Evolutionary conservation across 2,329 filamentous ascomycete genomes (phyloP).

Genomic region (Xylariales sp.): DNA sequence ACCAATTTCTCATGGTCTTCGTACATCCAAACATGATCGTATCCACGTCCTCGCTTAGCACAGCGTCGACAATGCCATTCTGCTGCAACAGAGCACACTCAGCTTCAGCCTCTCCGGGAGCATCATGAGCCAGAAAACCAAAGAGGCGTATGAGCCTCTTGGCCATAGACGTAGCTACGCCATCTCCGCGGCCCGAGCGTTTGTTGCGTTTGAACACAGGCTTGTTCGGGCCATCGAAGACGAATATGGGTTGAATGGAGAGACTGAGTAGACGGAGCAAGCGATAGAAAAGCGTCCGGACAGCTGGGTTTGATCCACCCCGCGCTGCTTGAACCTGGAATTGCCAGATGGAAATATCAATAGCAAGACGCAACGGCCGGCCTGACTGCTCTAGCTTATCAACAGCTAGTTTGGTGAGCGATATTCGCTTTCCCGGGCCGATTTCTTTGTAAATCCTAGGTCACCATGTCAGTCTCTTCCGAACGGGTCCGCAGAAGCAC

Average conservation of each 20-base stretch:
- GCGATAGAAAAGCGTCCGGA: slow-evolving; percentile 90
- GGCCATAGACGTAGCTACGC: slow-evolving; percentile 67
- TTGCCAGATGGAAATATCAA: slow-evolving; percentile 96
- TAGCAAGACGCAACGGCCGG: slow-evolving; percentile 76
- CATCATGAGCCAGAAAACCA: slow-evolving; percentile 77
- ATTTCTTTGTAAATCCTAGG: slow-evolving; percentile 85
- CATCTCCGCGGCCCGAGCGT: slow-evolving; percentile 59
- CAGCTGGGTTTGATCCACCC: slow-evolving; percentile 83
- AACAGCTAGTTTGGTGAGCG: slow-evolving; percentile 76
- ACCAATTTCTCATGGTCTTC: slow-evolving; percentile 76
- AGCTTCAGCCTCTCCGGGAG: slow-evolving; percentile 91
- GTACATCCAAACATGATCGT: slow-evolving; percentile 95
- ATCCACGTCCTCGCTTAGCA: slow-evolving; percentile 94
- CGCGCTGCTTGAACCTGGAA: slow-evolving; percentile 85
- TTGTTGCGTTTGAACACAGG: slow-evolving; percentile 88
- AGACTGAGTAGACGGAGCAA: slow-evolving; percentile 70
- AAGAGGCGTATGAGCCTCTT: slow-evolving; percentile 83
- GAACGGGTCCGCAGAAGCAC: not conserved
- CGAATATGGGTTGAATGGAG: slow-evolving; percentile 82
- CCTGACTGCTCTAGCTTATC: slow-evolving; percentile 67
- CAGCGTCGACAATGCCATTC: slow-evolving; percentile 81
- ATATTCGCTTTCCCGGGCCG: slow-evolving; percentile 71
- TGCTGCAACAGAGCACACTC: slow-evolving; percentile 86
- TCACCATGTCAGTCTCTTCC: slow-evolving; percentile 14
- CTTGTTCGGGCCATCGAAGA: slow-evolving; percentile 84